phyloP scores from a whole-genome alignment of 495 filamentous ascomycete genomes.

The Xylaria longipes region DNA sequence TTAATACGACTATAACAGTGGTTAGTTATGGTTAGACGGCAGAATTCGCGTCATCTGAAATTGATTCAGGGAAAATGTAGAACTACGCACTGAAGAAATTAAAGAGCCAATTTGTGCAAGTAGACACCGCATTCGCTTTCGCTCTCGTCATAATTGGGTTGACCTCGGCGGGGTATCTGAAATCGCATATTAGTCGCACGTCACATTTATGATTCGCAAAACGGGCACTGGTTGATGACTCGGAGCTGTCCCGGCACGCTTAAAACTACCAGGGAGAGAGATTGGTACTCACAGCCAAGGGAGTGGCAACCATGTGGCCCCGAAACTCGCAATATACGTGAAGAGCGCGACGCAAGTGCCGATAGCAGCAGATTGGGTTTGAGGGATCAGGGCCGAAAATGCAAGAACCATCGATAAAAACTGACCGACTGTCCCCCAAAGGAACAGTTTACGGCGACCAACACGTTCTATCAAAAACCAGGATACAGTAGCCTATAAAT shows the following conservation, averaged over 20 bases:
- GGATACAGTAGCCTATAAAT: conserved; percentile 62
- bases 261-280: neutral
- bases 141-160: conserved; percentile 77
- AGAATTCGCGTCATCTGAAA: neutral
- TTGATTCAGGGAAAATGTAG: neutral
- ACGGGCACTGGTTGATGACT: neutral
- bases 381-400: conserved; percentile 74
- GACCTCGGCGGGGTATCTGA: conserved; percentile 67
- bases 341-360: conserved; percentile 80
- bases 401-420: conserved; percentile 74
- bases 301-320: conserved; percentile 75
- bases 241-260: neutral
- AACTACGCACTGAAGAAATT: conserved; percentile 62
- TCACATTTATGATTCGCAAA: neutral
- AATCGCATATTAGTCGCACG: neutral
- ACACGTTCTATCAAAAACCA: conserved; percentile 83
- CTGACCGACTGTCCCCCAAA: conserved; percentile 73
- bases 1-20: conserved; percentile 69
- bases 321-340: conserved; percentile 79
- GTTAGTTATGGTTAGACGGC: conserved; percentile 12
- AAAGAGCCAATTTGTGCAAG: conserved; percentile 81
- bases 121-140: conserved; percentile 77
- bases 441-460: conserved; percentile 74
- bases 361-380: conserved; percentile 58
- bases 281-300: conserved; percentile 63